phyloP scores from a whole-genome alignment of 306 rosid species.

The Geum urbanum region DNA sequence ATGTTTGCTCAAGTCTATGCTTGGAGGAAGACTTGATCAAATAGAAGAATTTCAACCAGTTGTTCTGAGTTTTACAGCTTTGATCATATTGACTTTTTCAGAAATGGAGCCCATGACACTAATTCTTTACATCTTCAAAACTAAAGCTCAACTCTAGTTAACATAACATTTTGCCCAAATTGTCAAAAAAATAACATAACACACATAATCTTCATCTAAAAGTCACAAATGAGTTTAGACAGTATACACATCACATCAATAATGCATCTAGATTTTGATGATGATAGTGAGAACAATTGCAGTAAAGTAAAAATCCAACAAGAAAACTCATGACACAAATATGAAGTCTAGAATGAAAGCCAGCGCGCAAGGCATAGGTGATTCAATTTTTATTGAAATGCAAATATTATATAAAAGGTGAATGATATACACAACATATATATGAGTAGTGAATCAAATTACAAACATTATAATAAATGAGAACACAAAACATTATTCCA shows the following conservation, averaged over 20 bases:
- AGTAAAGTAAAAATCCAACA: not conserved
- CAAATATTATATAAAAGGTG: too few species aligned
- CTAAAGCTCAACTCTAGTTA: not conserved
- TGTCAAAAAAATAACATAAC: not conserved
- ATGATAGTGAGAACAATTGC: not conserved
- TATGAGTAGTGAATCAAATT: too few species aligned
- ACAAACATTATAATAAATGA: too few species aligned
- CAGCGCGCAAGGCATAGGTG: too few species aligned
- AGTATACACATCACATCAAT: not conserved
- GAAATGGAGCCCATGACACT: slow-evolving; percentile 36
- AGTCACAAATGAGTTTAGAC: not conserved
- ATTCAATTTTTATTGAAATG: too few species aligned
- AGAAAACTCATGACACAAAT: slow-evolving; percentile 9
- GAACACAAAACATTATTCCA: too few species aligned
- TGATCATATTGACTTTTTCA: slow-evolving; percentile 2
- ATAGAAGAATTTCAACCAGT: slow-evolving; percentile 9
- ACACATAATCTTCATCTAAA: not conserved
- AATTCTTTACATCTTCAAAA: slow-evolving; percentile 23
- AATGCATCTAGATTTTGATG: not conserved
- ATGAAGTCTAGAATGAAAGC: not conserved
- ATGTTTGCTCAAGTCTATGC: not conserved
- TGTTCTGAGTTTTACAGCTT: slow-evolving; percentile 9
- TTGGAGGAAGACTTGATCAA: not conserved
- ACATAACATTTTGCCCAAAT: not conserved
- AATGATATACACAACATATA: too few species aligned